Evolutionary conservation across 139 green algal genomes (phyloP), one percentile per base, ranked within the genome.

Genomic region (Volvox reticuliferus): DNA sequence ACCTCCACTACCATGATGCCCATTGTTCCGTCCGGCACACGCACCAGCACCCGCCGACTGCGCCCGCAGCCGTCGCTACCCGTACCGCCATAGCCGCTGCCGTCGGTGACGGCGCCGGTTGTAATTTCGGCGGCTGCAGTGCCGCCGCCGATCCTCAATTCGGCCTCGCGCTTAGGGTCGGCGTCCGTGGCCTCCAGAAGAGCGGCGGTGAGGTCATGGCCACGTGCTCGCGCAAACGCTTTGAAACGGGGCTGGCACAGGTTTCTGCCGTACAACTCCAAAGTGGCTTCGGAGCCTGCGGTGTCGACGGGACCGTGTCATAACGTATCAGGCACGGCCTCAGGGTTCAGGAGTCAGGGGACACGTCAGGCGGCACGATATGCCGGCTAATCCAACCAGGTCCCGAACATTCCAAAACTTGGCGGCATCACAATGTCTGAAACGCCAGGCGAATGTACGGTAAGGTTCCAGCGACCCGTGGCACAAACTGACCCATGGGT

Each of bases 1-100:
- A 82, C 69, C 85, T 89, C 85, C 85, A 89, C 69, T 36, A 89
- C 85, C 85, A 89, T 61, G 9, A 89, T 69, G 18, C 85, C 85
- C 37, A 68, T 84, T 1, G 9, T 12, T 35, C 78, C 37, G 9
- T 17, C 37, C 78, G 78, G 78, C 36, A 63, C 78, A 13, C 24
- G 30, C 36, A 84, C 1, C 16, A 0, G 32, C 36, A 84, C 6
- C 22, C 36, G 37, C 20, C 63, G 78, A 67, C 36, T 32, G 26
- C 78, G 78, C 0, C 19, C 78, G 1, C 65, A 24, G 65, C 65
- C 65, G 65, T 73, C 65, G 21, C 21, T 28, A 28, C 24, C 65
- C 6, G 65, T 12, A 28, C 24, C 65, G 21, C 21, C 65, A 24
- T 24, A 73, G 22, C 37, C 21, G 19, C 9, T 20, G 21, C 12